Base-by-base conservation (phyloP, 495 filamentous ascomycete genomes). In the Acidomyces sp. region DNA sequence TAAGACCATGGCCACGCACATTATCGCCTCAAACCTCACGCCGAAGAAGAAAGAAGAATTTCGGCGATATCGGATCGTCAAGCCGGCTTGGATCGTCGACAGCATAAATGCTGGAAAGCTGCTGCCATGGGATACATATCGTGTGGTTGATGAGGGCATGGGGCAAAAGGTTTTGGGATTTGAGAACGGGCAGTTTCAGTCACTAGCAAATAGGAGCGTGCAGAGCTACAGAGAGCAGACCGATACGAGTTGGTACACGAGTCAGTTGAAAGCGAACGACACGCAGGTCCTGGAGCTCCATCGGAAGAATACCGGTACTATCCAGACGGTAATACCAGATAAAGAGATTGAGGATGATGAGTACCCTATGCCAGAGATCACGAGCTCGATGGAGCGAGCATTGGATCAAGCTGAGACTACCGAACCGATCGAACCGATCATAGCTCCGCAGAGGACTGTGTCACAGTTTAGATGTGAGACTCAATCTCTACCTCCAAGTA, bases 51-150 rank as follows among this genome's bases (percentile, higher is more conserved):
- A 73, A 21, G 74, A 82, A 23, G 90, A 95, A 45, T 93, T 92
- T 47, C 66, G 62, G 16, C 74, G 72, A 41, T 96, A 94, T 53
- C 76, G 85, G 21, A 83, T 97, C 18, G 90, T 94, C 47, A 93
- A 87, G 59, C 90, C 90, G n/a, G 80, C 86, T 36, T 97, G 90
- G 90, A 70, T 96, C 2, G 77, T 83, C 7, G 90, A 96, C 44
- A 92, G 85, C 54, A 71, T 96, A 40, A 67, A 74, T 34, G 81
- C 78, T 4, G 85, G 85, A 1, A 78, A 70, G 37, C 52, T 95
- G 30, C 65, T 94, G 34, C 80, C 86, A 2, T 97, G 90, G 90
- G 69, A 80, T 39, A 64, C 71, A 4, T 97, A 81, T 53, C 71
- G 82, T 24, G 74, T 93, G 13, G 62, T 93, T 12, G 82, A 92